phyloP scores from a whole-genome alignment of 139 green algal species.

The Micromonas commoda region DNA sequence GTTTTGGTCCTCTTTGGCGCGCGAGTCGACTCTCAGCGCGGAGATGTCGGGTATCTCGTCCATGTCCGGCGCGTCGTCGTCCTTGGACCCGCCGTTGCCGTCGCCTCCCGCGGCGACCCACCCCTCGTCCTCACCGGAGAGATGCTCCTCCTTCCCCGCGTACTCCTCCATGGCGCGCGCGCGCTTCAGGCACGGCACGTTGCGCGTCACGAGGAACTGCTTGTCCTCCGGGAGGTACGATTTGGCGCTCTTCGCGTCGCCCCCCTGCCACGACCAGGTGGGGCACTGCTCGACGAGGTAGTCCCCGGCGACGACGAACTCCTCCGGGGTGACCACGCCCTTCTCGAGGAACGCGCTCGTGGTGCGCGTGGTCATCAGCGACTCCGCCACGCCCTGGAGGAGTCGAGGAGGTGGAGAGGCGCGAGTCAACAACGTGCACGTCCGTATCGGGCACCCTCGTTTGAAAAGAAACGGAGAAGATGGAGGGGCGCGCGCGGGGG shows the following conservation, averaged over 20 bases:
- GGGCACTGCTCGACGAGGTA: slow-evolving; percentile 44
- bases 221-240: slow-evolving; percentile 32
- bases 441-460: too few relatives aligned
- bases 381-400: slow-evolving; percentile 1
- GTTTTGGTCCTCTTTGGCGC: background rate
- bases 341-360: background rate
- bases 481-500: background rate
- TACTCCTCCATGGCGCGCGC: slow-evolving; percentile 26
- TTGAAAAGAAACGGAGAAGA: too few relatives aligned
- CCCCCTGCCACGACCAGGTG: slow-evolving; percentile 44
- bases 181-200: slow-evolving; percentile 35
- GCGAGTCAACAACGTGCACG: too few relatives aligned
- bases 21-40: background rate
- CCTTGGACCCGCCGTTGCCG: slow-evolving; percentile 7
- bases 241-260: background rate
- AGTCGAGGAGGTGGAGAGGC: background rate
- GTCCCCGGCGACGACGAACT: slow-evolving; percentile 51
- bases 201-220: slow-evolving; percentile 37
- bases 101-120: slow-evolving; percentile 2
- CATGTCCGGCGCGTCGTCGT: background rate
- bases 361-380: background rate
- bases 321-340: slow-evolving; percentile 49
- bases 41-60: slow-evolving; percentile 3
- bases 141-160: background rate
- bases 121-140: slow-evolving; percentile 16